A percentile compares a stretch with the other conserved stretches of the same genome.
phyloP scores from a whole-genome alignment of 2,329 filamentous ascomycete species.

The Fusarium sp. region DNA sequence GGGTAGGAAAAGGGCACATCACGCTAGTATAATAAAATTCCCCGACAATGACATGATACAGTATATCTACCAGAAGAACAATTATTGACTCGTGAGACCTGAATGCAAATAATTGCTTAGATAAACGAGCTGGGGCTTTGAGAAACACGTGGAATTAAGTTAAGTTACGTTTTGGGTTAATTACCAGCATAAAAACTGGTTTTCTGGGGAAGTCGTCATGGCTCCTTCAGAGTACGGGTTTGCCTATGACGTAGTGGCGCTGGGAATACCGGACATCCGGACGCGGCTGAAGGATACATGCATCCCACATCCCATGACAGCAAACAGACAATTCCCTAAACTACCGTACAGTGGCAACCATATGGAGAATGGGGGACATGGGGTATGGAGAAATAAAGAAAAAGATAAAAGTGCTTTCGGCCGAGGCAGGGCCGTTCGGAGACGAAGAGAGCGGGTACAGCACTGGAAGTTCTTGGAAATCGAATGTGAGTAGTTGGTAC shows the following conservation, averaged over 20 bases:
- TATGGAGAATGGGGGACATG: slow-evolving; percentile 4
- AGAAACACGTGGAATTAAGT: background rate
- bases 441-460: background rate
- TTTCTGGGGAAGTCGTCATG: background rate
- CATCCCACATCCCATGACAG: background rate
- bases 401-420: slow-evolving; percentile 13
- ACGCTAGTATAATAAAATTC: slow-evolving; percentile 4
- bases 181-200: slow-evolving; percentile 13
- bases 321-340: background rate
- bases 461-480: background rate
- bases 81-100: background rate
- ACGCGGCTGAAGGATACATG: slow-evolving; percentile 8
- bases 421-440: slow-evolving; percentile 39
- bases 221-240: background rate
- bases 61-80: accelerated
- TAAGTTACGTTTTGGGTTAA: background rate
- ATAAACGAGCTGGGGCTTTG: background rate
- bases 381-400: slow-evolving; percentile 10
- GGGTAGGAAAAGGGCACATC: background rate
- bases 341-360: background rate
- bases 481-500: background rate
- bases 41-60: slow-evolving; percentile 2
- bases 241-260: slow-evolving; percentile 26
- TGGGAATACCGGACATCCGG: slow-evolving; percentile 7
- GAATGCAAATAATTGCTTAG: background rate